These are phyloP conservation scores for Phycomyces blakesleeanus DNA, from an alignment of 192 early-diverging fungal genomes.

Conservation along the genomic window DNA sequence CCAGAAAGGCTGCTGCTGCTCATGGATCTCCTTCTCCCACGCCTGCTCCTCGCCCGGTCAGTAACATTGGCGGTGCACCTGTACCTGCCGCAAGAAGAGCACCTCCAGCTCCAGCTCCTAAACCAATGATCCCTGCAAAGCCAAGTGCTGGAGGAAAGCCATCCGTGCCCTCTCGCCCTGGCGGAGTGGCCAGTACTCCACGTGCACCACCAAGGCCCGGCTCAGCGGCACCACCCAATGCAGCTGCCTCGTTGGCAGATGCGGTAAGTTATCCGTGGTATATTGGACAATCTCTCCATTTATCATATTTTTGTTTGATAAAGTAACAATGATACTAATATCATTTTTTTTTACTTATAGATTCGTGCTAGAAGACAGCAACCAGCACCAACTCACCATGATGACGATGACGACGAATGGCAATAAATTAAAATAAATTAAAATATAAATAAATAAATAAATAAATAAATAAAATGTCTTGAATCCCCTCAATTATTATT, in stretches of 20 bases:
- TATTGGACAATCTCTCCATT: neutral
- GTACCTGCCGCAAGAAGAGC: conserved; percentile 24
- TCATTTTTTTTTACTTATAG: neutral
- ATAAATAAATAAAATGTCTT: too few relatives aligned
- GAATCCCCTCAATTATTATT: too few relatives aligned
- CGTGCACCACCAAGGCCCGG: conserved; percentile 33
- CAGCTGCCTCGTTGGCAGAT: conserved; percentile 37
- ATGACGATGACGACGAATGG: conserved; percentile 31
- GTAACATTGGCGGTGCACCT: conserved; percentile 12
- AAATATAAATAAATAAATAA: conserved; percentile 3
- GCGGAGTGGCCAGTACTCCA: conserved; percentile 18
- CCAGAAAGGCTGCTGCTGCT: conserved; percentile 47
- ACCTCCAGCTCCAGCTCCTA: conserved; percentile 29
- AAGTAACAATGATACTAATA: neutral
- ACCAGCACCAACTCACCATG: conserved; percentile 1
- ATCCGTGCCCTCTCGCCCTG: conserved; percentile 35
- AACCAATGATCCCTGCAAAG: conserved; percentile 37
- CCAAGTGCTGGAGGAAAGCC: conserved; percentile 34
- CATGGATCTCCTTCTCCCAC: conserved; percentile 7
- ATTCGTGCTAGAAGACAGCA: conserved; percentile 20
- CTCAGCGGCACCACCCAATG: conserved; percentile 16
- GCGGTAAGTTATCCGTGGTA: conserved; percentile 30
- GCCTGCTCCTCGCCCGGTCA: neutral
- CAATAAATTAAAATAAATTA: neutral
- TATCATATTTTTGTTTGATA: neutral